A percentile compares a stretch with the other conserved stretches of the same genome.
Conservation (phyloP, 768 basidiomycete genomes). For the Hypholoma sublateritium region DNA sequence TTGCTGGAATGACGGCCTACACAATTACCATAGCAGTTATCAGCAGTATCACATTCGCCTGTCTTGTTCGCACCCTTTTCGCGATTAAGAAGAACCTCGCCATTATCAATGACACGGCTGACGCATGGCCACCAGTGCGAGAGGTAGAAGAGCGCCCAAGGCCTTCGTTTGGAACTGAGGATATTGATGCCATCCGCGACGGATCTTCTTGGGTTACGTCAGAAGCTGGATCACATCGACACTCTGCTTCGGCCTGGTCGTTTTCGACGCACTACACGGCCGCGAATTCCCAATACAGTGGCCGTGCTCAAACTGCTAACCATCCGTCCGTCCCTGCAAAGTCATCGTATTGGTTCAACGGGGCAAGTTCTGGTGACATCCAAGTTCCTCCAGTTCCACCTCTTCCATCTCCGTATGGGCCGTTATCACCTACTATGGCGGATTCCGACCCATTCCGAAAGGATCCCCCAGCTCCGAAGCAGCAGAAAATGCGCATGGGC, state of each 20-base stretch:
- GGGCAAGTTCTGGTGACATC: slow-evolving; percentile 40
- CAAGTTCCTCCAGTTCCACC: slow-evolving; percentile 71
- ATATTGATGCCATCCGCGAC: slow-evolving; percentile 70
- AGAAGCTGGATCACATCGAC: slow-evolving; percentile 51
- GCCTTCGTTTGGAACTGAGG: slow-evolving; percentile 68
- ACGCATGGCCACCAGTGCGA: slow-evolving; percentile 62
- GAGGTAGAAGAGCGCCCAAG: slow-evolving; percentile 53
- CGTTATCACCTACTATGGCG: slow-evolving; percentile 41
- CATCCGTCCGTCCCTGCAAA: slow-evolving; percentile 49
- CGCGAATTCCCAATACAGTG: slow-evolving; percentile 35
- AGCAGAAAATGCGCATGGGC: slow-evolving; percentile 49
- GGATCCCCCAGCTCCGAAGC: slow-evolving; percentile 38
- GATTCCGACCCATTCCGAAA: slow-evolving; percentile 69
- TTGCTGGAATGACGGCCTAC: slow-evolving; percentile 61
- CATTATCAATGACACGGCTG: slow-evolving; percentile 47
- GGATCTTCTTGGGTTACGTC: slow-evolving; percentile 85
- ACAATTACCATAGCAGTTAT: slow-evolving; percentile 49
- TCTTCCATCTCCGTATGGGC: slow-evolving; percentile 59
- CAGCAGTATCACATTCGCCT: slow-evolving; percentile 55
- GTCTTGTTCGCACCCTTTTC: slow-evolving; percentile 61
- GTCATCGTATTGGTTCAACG: slow-evolving; percentile 64
- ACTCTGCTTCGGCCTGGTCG: slow-evolving; percentile 69
- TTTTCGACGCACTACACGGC: slow-evolving; percentile 66
- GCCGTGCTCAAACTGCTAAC: slow-evolving; percentile 34
- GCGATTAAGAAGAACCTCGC: slow-evolving; percentile 65